Percentiles rank a stretch among this genome's conserved stretches.
Evolutionary conservation across 2,329 filamentous ascomycete genomes (phyloP).

Genomic region (Aspergillus bombycis): DNA sequence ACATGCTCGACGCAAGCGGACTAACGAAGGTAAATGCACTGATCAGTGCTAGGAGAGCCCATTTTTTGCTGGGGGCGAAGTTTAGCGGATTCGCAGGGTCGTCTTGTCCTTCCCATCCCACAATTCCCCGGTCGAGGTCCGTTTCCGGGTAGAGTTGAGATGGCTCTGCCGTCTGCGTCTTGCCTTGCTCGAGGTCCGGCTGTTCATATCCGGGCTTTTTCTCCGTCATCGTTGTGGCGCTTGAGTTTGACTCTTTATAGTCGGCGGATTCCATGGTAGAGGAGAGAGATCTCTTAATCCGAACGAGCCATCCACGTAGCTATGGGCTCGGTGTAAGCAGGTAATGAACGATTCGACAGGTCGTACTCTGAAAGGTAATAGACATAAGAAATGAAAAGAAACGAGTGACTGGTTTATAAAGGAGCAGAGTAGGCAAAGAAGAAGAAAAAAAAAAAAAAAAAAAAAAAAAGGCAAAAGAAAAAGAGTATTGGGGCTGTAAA

Average conservation of each 20-base stretch:
- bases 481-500: background rate
- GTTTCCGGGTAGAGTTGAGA: constrained; percentile 46
- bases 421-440: background rate
- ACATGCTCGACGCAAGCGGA: constrained; percentile 39
- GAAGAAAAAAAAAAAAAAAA: background rate
- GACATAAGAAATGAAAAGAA: background rate
- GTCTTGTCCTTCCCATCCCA: constrained; percentile 63
- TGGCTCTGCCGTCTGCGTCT: background rate
- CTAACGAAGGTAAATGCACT: constrained; percentile 35
- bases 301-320: background rate
- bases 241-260: background rate
- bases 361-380: background rate
- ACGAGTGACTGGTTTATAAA: background rate
- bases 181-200: background rate
- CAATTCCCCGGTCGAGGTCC: constrained; percentile 57
- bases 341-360: background rate
- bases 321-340: background rate
- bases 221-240: background rate
- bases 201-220: background rate
- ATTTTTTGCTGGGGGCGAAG: constrained; percentile 38
- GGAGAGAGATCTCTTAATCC: background rate
- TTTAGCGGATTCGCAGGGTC: constrained; percentile 64
- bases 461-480: background rate
- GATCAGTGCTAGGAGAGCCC: constrained; percentile 30
- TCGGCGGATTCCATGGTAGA: background rate